Conservation (phyloP, 768 basidiomycete genomes). For the Multifurca ochricompacta region DNA sequence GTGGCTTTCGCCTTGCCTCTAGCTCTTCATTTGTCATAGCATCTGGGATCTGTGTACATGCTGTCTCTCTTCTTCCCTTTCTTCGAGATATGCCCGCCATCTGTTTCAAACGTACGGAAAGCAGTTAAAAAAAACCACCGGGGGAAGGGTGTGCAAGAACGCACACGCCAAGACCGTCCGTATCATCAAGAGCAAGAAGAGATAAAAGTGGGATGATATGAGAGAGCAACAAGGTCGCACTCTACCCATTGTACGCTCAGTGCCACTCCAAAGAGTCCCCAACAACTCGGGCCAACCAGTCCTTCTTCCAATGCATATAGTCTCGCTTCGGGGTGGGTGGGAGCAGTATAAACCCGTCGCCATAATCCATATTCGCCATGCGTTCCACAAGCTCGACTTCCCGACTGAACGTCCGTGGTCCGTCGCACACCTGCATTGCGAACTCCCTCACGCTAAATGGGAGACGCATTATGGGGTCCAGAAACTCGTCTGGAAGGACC, state of each 20-base stretch:
- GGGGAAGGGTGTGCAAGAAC: no score
- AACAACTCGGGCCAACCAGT: background rate
- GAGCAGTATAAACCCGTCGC: constrained; percentile 15
- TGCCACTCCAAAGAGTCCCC: background rate
- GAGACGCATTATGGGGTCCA: background rate
- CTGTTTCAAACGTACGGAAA: no score
- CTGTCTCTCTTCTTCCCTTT: no score
- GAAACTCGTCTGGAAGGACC: background rate
- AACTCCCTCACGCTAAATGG: constrained; percentile 7
- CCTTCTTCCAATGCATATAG: constrained; percentile 2
- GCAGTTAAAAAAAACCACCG: no score
- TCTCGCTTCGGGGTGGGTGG: background rate
- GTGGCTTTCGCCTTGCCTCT: no score
- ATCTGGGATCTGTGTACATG: no score
- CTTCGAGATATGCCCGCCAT: no score
- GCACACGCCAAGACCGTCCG: no score
- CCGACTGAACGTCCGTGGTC: background rate
- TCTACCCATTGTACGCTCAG: background rate
- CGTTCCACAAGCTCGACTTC: constrained; percentile 1
- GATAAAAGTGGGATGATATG: no score
- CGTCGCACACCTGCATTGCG: constrained; percentile 3
- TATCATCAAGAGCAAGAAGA: no score
- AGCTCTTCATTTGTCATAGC: no score
- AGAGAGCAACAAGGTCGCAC: no score
- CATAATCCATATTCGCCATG: constrained; percentile 16